phyloP scores from a whole-genome alignment of 306 rosid genomes.

The Vicia villosa region DNA sequence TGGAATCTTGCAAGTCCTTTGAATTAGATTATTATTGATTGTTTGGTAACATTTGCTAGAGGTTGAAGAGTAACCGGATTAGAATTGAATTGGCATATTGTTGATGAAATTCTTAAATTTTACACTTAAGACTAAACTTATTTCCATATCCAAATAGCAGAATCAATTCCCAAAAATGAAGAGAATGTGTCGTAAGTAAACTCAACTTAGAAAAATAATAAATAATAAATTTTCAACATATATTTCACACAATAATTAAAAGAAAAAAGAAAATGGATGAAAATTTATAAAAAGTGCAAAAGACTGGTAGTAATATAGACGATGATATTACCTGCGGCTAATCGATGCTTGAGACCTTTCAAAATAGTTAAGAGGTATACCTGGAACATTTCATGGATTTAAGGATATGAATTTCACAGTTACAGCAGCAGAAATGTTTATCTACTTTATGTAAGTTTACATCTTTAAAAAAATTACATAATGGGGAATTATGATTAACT shows the following conservation, averaged over 20 bases:
- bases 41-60: too few relatives aligned
- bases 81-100: not conserved
- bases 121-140: slow-evolving; percentile 1
- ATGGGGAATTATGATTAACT: not conserved
- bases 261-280: slow-evolving; percentile 9
- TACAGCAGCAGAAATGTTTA: slow-evolving; percentile 26
- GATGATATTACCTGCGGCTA: slow-evolving; percentile 82
- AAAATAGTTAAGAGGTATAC: slow-evolving; percentile 85
- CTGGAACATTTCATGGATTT: slow-evolving; percentile 58
- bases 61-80: too few relatives aligned
- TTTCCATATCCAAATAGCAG: slow-evolving; percentile 17
- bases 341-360: slow-evolving; percentile 91
- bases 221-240: slow-evolving; percentile 8
- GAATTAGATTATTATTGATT: too few relatives aligned
- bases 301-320: slow-evolving; percentile 20
- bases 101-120: too few relatives aligned
- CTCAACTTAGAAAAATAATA: not conserved
- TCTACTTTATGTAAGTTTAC: slow-evolving; percentile 2
- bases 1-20: too few relatives aligned
- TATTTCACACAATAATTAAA: slow-evolving; percentile 16
- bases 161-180: not conserved
- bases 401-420: slow-evolving; percentile 41
- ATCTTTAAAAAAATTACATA: not conserved
- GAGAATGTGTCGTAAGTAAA: too few relatives aligned
- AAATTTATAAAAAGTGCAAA: slow-evolving; percentile 10